phyloP scores from a whole-genome alignment of 2,329 filamentous ascomycete genomes.

The Byssothecium circinans region DNA sequence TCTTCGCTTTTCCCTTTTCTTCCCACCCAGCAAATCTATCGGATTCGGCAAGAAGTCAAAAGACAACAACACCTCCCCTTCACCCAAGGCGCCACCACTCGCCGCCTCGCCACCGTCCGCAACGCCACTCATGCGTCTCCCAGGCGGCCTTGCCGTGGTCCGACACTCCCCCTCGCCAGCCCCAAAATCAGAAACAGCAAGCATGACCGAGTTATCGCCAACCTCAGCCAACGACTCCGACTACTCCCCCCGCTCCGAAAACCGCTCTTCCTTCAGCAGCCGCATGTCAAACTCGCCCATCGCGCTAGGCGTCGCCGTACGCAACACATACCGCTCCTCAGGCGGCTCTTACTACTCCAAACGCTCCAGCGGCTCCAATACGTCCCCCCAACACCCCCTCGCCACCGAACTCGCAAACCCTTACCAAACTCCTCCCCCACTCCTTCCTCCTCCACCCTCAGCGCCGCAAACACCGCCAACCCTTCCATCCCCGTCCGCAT shows the following conservation, averaged over 20 bases:
- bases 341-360: conserved; percentile 8
- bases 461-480: no score
- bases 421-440: conserved; percentile 9
- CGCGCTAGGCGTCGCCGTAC: conserved; percentile 10
- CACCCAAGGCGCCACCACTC: not conserved
- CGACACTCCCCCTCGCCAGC: conserved; percentile 16
- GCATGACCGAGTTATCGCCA: conserved; percentile 5
- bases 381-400: conserved; percentile 9
- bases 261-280: conserved; percentile 20
- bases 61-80: not conserved
- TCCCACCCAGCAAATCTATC: conserved; percentile 5
- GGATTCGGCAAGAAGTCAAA: conserved; percentile 5
- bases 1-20: conserved; percentile 15
- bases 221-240: conserved; percentile 5
- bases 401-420: conserved; percentile 9
- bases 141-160: conserved; percentile 26
- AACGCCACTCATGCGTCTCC: conserved; percentile 24
- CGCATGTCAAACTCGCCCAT: conserved; percentile 8
- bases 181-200: conserved; percentile 5
- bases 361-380: conserved; percentile 10
- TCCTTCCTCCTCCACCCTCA: not conserved
- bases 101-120: conserved; percentile 9
- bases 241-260: conserved; percentile 7
- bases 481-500: not conserved
- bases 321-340: conserved; percentile 11